Conservation (phyloP, 352 stramenopile species). For the Lagenidium giganteum region DNA sequence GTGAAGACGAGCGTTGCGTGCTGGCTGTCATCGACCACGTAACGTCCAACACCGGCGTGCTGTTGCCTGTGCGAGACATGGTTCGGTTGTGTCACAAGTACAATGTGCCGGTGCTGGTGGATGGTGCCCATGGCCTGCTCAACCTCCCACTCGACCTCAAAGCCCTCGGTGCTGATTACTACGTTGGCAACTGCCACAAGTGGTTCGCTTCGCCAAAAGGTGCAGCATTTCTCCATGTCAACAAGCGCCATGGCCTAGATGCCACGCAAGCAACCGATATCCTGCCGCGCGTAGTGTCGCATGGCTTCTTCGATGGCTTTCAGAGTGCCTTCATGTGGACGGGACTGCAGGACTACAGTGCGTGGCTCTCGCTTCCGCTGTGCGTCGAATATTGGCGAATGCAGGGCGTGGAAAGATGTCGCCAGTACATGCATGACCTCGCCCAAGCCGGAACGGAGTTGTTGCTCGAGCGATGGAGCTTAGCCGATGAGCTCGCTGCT, state of each 20-base stretch:
- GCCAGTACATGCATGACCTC: constrained; percentile 61
- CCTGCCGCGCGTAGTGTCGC: constrained; percentile 85
- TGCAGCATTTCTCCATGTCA: constrained; percentile 85
- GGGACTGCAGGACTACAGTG: constrained; percentile 89
- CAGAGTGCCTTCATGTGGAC: constrained; percentile 92
- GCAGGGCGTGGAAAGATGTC: constrained; percentile 32
- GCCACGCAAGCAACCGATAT: constrained; percentile 14
- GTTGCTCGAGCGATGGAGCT: constrained; percentile 52
- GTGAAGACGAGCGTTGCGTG: constrained; percentile 28
- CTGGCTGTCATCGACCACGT: constrained; percentile 92
- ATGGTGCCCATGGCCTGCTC: constrained; percentile 89
- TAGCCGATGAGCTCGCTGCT: constrained; percentile 32
- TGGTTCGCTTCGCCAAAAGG: constrained; percentile 90
- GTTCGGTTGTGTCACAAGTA: constrained; percentile 48
- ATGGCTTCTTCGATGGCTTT: constrained; percentile 87
- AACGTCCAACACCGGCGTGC: constrained; percentile 91
- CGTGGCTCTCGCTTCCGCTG: constrained; percentile 79
- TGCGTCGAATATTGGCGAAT: constrained; percentile 84
- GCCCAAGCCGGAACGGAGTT: constrained; percentile 38
- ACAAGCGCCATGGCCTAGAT: constrained; percentile 21
- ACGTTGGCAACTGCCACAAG: constrained; percentile 94
- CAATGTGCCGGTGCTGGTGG: constrained; percentile 74
- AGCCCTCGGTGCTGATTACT: constrained; percentile 84
- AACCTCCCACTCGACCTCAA: constrained; percentile 74
- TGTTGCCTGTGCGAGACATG: constrained; percentile 80